Evolutionary conservation across 2,329 filamentous ascomycete genomes (phyloP), one percentile per base, ranked within the genome.

Genomic region (Cladorrhinum sp.): DNA sequence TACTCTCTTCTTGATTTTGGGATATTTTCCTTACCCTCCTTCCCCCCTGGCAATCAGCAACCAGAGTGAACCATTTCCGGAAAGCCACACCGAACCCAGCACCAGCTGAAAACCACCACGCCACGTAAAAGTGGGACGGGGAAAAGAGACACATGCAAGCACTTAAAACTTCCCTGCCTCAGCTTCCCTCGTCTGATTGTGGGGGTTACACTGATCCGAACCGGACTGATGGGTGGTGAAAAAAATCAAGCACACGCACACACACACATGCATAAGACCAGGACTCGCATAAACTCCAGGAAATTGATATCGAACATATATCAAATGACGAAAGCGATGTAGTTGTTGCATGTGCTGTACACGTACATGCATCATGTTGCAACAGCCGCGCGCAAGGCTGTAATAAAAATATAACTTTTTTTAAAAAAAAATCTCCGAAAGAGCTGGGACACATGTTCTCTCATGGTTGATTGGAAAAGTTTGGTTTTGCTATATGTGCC

Each of bases 141-240:
- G n/a, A n/a, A n/a, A n/a, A n/a, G n/a, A n/a, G n/a, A 51, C 49
- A 51, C 36, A 52, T 66, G 65, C 64, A 66, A 64, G 57, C 64
- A 65, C 61, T 64, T 64, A 58, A 67, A 57, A 62, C 63, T 36
- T 36, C 12, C 33, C 12, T 36, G 4, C 12, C 12, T 36, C 33
- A 3, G 12, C 12, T 9, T 16, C 33, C 33, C 33, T 36, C 33
- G 12, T 5, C 26, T 28, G 12, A 36, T 5, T 36, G 33, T 36
- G 33, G 33, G 33, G 33, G 33, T 36, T 36, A 36, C 33, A 36
- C 33, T 16, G 33, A 36, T 36, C n/a, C n/a, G 12, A 16, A 36
- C 14, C 7, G 12, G 33, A 36, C 12, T 9, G 26, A 28, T 9
- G 26, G 4, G 26, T 28, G 26, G 9, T 28, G n/a, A n/a, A n/a